Evolutionary conservation across 1,139 yeast species (phyloP).

Genomic region (Torulaspora pretoriensis): DNA sequence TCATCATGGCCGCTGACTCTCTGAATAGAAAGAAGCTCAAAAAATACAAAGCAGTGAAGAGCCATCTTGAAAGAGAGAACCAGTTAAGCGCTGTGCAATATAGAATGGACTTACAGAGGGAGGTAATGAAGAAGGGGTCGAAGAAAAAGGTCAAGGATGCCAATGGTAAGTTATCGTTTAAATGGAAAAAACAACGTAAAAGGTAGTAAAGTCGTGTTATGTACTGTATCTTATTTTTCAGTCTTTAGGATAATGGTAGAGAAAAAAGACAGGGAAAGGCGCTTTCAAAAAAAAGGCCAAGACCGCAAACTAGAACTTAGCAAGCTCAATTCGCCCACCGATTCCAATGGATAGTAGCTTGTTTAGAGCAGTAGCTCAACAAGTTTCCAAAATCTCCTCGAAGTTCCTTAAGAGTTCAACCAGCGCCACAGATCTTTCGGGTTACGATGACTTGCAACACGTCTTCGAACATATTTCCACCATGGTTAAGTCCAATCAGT

Average conservation of each 20-base stretch:
- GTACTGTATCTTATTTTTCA: slow-evolving; percentile 6
- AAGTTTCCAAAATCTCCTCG: slow-evolving; percentile 2
- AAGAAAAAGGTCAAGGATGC: slow-evolving; percentile 67
- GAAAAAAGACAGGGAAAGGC: slow-evolving; percentile 1
- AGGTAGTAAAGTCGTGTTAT: slow-evolving; percentile 39
- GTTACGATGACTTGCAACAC: slow-evolving; percentile 9
- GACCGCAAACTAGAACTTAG: background rate
- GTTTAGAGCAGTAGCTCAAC: background rate
- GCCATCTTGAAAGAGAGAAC: slow-evolving; percentile 60
- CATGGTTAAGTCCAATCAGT: slow-evolving; percentile 6
- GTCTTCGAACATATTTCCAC: slow-evolving; percentile 11
- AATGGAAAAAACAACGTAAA: slow-evolving; percentile 86
- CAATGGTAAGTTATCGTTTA: slow-evolving; percentile 66
- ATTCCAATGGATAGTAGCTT: background rate
- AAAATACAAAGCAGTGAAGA: slow-evolving; percentile 51
- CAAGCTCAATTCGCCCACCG: background rate
- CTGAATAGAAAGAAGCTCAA: slow-evolving; percentile 55
- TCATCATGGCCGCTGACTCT: slow-evolving; percentile 39
- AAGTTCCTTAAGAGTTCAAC: slow-evolving; percentile 2
- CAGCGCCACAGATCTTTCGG: background rate
- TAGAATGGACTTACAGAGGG: slow-evolving; percentile 72
- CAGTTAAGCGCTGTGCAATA: slow-evolving; percentile 65
- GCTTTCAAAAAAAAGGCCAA: background rate
- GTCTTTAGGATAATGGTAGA: background rate
- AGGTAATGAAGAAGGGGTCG: slow-evolving; percentile 85